Base-by-base conservation (phyloP, 139 green algal species). In the Zygnema cylindricum region DNA sequence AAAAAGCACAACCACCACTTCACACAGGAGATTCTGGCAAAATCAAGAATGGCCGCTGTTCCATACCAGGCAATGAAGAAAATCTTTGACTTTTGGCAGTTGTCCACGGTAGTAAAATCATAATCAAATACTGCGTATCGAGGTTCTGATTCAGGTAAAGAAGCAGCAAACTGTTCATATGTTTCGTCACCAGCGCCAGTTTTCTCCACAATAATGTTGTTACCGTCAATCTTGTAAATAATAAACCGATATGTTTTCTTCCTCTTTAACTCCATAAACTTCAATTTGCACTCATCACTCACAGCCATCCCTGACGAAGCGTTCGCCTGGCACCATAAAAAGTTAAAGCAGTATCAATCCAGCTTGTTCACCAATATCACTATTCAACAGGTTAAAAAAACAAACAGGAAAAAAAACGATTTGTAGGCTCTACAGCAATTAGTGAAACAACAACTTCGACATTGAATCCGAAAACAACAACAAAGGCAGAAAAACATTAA, bases 21-120 rank as follows among this genome's bases (percentile, higher is more conserved):
- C n/a, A n/a, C n/a, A n/a, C n/a, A n/a, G n/a, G n/a, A n/a, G n/a
- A n/a, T n/a, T n/a, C n/a, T n/a, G n/a, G n/a, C n/a, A n/a, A n/a
- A n/a, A n/a, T n/a, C n/a, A n/a, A n/a, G n/a, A n/a, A n/a, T n/a
- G n/a, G n/a, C n/a, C n/a, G n/a, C n/a, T n/a, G n/a, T n/a, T 79
- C 3, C 71, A 55, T 84, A 91, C 87, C 87, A 91, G 30, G 82
- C 38, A 55, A 91, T 88, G 81, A 91, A 91, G 71, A 91, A 89
- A 77, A 91, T 89, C n/a, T 88, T 88, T 78, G 78, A 89, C 75
- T 89, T 91, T 36, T 89, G 81, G 54, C 81, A 89, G 87, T 91
- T 84, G 35, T 91, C 87, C 38, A 84, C 69, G 7, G 81, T 91
- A 23, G 76, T 55, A 55, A 89, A 91, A 40, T 91, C 81, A 78